A percentile compares a stretch with the other conserved stretches of the same genome.
Conservation (phyloP, 352 stramenopile genomes). For the Globisporangium middletonii region DNA sequence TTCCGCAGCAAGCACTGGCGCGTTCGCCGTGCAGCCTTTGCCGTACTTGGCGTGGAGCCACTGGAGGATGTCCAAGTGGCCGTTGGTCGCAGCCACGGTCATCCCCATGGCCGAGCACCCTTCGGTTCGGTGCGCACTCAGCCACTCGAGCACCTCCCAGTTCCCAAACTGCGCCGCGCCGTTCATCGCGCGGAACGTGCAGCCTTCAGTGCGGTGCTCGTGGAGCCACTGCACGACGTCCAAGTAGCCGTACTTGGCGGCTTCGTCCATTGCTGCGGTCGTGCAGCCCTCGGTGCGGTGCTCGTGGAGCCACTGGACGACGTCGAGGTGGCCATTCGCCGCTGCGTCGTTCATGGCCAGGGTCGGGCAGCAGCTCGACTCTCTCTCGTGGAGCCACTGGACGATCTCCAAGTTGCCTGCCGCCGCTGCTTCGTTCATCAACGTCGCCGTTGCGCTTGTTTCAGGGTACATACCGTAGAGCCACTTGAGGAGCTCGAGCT, state of each 20-base stretch:
- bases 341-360: neutral
- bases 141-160: constrained; percentile 1
- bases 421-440: constrained; percentile 4
- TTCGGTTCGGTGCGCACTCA: neutral
- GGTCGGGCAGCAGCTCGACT: too few relatives aligned
- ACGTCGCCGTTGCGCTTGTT: neutral
- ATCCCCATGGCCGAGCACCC: neutral
- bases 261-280: neutral
- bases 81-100: neutral
- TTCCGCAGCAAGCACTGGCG: neutral
- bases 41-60: neutral
- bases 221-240: constrained; percentile 3
- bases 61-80: neutral
- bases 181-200: neutral
- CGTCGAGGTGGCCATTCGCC: constrained; percentile 3
- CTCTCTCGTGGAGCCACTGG: constrained; percentile 3
- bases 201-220: neutral
- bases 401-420: too few relatives aligned
- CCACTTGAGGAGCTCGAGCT: constrained; percentile 1
- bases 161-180: neutral
- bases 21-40: neutral
- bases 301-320: constrained; percentile 4
- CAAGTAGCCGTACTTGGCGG: constrained; percentile 1
- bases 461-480: neutral
- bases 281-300: neutral